Evolutionary conservation across 148 eudicot genomes (phyloP).

Genomic region (Chenopodium berlandieri): DNA sequence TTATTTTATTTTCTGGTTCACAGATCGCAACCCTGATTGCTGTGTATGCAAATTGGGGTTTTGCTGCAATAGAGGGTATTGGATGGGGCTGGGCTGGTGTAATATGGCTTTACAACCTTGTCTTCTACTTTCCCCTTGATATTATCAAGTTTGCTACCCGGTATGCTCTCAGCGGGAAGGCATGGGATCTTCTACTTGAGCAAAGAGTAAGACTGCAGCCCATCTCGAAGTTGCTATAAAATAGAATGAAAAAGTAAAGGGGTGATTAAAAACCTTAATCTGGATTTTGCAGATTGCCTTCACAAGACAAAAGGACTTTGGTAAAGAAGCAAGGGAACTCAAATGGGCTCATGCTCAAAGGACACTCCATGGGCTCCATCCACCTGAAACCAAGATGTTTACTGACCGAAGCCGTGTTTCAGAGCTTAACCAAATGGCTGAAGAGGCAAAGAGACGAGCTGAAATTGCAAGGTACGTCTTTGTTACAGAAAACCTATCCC

Average conservation of each 20-base stretch:
- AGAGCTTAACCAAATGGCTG: slow-evolving; percentile 43
- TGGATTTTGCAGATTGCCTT: slow-evolving; percentile 33
- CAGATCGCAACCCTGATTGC: slow-evolving; percentile 50
- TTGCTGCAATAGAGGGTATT: slow-evolving; percentile 46
- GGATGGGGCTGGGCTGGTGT: slow-evolving; percentile 59
- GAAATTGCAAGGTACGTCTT: slow-evolving; percentile 38
- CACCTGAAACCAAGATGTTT: slow-evolving; percentile 38
- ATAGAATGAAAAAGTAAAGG: background rate
- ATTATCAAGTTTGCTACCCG: slow-evolving; percentile 38
- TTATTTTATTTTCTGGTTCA: background rate
- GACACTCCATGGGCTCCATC: slow-evolving; percentile 39
- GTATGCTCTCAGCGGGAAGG: slow-evolving; percentile 42
- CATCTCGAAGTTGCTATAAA: background rate
- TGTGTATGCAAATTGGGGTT: slow-evolving; percentile 48
- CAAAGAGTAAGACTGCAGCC: slow-evolving; percentile 34
- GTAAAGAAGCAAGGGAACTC: slow-evolving; percentile 40
- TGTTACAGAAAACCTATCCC: too few relatives aligned
- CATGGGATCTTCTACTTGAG: slow-evolving; percentile 49
- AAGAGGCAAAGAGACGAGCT: slow-evolving; percentile 46
- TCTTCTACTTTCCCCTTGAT: slow-evolving; percentile 40
- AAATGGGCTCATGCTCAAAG: slow-evolving; percentile 48
- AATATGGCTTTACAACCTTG: slow-evolving; percentile 42
- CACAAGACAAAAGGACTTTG: slow-evolving; percentile 42
- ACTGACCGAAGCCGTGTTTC: slow-evolving; percentile 23
- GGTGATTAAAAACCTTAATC: background rate